Percentiles rank a stretch among this genome's conserved stretches.
These are phyloP conservation scores for Hypomyces rosellus DNA, from an alignment of 2,329 filamentous ascomycete genomes.

Conservation along the genomic window DNA sequence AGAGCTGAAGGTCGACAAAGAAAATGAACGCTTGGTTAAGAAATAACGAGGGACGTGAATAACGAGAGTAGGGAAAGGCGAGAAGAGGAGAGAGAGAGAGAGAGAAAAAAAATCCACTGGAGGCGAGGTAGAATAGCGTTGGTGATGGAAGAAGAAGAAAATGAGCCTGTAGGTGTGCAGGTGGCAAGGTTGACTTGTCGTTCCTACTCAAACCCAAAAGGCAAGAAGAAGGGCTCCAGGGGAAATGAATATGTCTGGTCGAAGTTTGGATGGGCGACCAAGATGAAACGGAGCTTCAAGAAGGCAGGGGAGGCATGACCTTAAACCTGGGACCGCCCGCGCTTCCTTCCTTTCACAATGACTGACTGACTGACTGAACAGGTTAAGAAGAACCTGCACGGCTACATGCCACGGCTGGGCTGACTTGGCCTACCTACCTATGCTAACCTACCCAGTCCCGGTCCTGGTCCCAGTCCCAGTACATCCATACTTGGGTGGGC, in stretches of 20 bases:
- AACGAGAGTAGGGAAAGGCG: not conserved
- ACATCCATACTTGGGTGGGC: too few species aligned
- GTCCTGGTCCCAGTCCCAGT: too few species aligned
- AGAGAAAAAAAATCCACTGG: too few species aligned
- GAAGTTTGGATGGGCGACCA: slow-evolving; percentile 10
- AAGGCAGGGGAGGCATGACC: slow-evolving; percentile 9
- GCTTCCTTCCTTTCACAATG: too few species aligned
- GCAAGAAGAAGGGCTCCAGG: not conserved
- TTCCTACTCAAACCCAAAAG: too few species aligned
- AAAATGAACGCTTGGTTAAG: not conserved
- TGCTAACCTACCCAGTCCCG: too few species aligned
- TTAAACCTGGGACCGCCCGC: not conserved
- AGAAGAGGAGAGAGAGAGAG: not conserved
- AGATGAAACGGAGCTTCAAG: slow-evolving; percentile 10
- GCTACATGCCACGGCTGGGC: slow-evolving; percentile 10
- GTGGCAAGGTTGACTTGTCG: not conserved
- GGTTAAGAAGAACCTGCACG: not conserved
- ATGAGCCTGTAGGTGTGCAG: slow-evolving; percentile 3
- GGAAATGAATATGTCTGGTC: slow-evolving; percentile 2
- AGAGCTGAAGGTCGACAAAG: not conserved
- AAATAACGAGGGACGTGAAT: not conserved
- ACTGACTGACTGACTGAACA: too few species aligned
- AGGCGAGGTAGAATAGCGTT: not conserved
- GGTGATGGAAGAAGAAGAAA: not conserved
- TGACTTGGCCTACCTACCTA: slow-evolving; percentile 3